Evolutionary conservation across 345 rosid genomes (phyloP), one percentile per base, ranked within the genome.

Genomic region (Murraya paniculata): DNA sequence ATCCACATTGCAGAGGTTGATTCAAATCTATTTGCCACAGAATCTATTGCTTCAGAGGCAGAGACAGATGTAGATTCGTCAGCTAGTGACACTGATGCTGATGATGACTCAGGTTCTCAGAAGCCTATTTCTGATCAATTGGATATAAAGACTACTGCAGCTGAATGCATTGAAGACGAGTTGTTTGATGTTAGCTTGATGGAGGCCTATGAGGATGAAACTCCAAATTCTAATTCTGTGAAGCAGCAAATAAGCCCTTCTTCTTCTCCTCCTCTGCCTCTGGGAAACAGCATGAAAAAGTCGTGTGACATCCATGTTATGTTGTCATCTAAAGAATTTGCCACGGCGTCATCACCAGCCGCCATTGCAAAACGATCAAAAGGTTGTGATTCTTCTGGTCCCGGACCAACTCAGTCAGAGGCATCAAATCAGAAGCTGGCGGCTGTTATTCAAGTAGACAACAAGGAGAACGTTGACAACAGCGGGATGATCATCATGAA

Each of bases 381-480:
- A 6, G 38, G 2, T 4, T 62, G 36, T 41, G 22, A 76, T 16
- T 45, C 53, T 60, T 69, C 80, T 68, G 72, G 45, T 14, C 71
- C 79, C 2, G 58, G 62, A 33, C 78, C 74, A 50, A 71, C 75
- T 75, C 71, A 70, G 78, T n/a, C 84, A 3, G 82, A 77, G 78
- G 78, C 86, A 16, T 68, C 86, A 78, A 67, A 75, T 18, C 45
- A 68, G 75, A 71, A 67, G 62, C 76, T 64, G 67, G 58, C 50
- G 64, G 78, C 31, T 59, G 65, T 76, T 59, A 56, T 31, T 18
- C 50, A 18, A 18, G 69, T 66, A 11, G 67, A 81, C 71, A 84
- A 84, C 38, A 87, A 81, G 78, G 91, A 90, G 79, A 84, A 88
- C 78, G 50, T 78, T 38, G 71, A 74, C 67, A 24, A 16, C 64